Conservation (phyloP, 2,329 filamentous ascomycete species). For the Biscogniauxia marginata region DNA sequence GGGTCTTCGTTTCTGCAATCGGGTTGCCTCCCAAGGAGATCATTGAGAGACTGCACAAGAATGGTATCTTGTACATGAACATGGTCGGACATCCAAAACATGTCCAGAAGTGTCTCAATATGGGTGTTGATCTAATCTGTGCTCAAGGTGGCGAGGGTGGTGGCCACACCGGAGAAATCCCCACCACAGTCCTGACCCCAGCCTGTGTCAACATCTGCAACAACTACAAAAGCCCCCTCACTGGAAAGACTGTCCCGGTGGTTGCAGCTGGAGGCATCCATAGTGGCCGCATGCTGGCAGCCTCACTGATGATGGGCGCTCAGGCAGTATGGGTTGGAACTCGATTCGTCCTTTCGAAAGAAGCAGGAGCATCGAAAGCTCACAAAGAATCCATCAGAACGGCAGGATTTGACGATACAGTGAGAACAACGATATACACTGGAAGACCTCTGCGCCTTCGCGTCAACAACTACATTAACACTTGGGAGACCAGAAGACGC, state of each 20-base stretch:
- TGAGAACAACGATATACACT: conserved; percentile 98
- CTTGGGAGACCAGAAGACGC: no score
- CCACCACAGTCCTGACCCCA: conserved; percentile 89
- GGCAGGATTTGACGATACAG: conserved; percentile 89
- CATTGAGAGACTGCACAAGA: conserved; percentile 84
- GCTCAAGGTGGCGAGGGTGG: conserved; percentile 97
- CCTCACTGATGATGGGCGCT: conserved; percentile 89
- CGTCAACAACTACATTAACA: no score
- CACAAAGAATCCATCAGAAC: conserved; percentile 96
- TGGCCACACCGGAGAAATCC: conserved; percentile 92
- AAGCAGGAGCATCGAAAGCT: conserved; percentile 87
- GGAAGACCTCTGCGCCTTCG: conserved; percentile 92
- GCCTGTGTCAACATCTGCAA: conserved; percentile 80
- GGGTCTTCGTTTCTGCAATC: conserved; percentile 94
- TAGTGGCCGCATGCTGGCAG: conserved; percentile 87
- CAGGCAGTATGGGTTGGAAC: conserved; percentile 95
- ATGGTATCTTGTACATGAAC: conserved; percentile 97
- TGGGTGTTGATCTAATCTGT: conserved; percentile 94
- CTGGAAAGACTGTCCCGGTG: conserved; percentile 83
- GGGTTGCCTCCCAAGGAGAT: conserved; percentile 87
- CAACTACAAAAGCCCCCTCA: conserved; percentile 82
- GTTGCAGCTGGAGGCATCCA: conserved; percentile 91
- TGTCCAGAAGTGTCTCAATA: conserved; percentile 89
- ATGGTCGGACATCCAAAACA: conserved; percentile 99
- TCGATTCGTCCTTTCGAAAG: conserved; percentile 88